Evolutionary conservation across 2,329 filamentous ascomycete genomes (phyloP), one percentile per base, ranked within the genome.

Genomic region (Exophiala sideris): DNA sequence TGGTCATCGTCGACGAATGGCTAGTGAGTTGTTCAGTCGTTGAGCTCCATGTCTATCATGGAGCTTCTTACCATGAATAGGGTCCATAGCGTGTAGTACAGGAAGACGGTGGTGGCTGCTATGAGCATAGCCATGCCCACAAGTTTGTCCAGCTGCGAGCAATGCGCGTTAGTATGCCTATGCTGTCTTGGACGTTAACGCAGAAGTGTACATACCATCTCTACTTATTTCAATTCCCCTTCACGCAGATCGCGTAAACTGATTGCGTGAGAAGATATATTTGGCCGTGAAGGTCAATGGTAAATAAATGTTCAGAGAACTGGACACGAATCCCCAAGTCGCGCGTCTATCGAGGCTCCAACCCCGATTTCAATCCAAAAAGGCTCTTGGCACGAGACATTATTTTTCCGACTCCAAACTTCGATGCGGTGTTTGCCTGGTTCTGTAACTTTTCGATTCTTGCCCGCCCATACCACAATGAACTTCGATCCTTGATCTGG

Each of bases 31-130:
- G 12, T 39, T 5, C 11, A 40, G 6, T 18, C 7, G 36, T 24
- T 34, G 39, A 36, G 44, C 34, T 45, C 45, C 24, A 47, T n/a
- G 44, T 21, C 44, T 20, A 16, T 8, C 11, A 39, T 14, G 49
- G 24, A 45, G 33, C 44, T 45, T 66, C 75, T 55, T 83, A 96
- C 94, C 89, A 99, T 97, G 63, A 97, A 81, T 62, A 99, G 81
- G 24, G 94, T 96, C 94, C 94, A 99, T 73, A 96, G 83, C 61
- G 90, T 94, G 79, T 99, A 99, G 83, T 99, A 99, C 67, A 87
- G 78, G 72, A 89, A 89, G 70, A 89, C 82, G 66, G 80, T 79
- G 62, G 85, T 85, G 66, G 86, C 86, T 77, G 81, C 79, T 73
- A 88, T 77, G 71, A 89, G 84, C 86, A 89, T 89, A 73, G 80